Base-by-base conservation (phyloP, 768 basidiomycete genomes). In the Boletus fagicola region DNA sequence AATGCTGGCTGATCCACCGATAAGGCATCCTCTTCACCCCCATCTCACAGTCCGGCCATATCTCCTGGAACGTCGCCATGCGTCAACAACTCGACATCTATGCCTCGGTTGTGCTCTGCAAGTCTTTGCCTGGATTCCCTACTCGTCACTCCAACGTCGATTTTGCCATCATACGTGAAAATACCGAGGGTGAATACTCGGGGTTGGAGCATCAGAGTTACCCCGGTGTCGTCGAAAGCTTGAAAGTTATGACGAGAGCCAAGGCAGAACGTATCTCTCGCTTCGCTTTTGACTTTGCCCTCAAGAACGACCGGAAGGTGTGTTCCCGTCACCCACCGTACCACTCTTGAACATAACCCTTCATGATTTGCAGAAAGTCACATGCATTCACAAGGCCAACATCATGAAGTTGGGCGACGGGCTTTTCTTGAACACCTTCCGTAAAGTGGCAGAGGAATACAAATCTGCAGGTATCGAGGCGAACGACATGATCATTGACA, bases 341-440 rank as follows among this genome's bases (percentile, higher is more conserved):
- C 43, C 35, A 20, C 20, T 47, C 35, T 39, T n/a, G 1, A 24
- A 30, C 36, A 53, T 42, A 24, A 54, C 20, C 15, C 33, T 5
- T 28, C n/a, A 61, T 35, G 46, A 46, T 28, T 39, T 47, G 2
- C 65, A 96, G 94, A 98, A 96, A 90, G 96, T 99, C 64, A 99
- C 97, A 42, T 98, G 95, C 70, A 94, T 99, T 45, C 97, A 99
- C 86, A 99, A 99, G 77, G 97, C 97, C 68, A 98, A 98, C 81
- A 99, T 99, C 81, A 99, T 99, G 97, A 99, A 99, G 76, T 87
- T 98, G 66, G 96, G 96, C 73, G 97, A 98, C 69, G 97, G 97
- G 75, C 85, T 99, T 43, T 98, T 98, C 87, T 83, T 98, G 66
- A 95, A 94, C 76, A 98, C 95, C 24, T 99, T 98, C 87, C 91